Evolutionary conservation across 305 asterid species (phyloP).

Genomic region (Plantago rigida): DNA sequence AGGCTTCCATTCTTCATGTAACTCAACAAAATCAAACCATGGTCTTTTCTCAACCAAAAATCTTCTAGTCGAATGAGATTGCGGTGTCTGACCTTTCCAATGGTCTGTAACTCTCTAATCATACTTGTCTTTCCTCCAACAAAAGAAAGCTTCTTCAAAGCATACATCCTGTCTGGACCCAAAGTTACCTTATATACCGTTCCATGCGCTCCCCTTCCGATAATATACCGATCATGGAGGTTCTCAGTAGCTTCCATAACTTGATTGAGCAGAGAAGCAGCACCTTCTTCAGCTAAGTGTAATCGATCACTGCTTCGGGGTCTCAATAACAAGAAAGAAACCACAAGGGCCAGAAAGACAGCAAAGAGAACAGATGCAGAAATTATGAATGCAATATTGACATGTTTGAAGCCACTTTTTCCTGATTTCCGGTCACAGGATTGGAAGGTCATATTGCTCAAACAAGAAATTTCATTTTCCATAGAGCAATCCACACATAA

Average conservation of each 20-base stretch:
- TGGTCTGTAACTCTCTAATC: slow-evolving; percentile 66
- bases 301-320: slow-evolving; percentile 25
- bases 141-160: slow-evolving; percentile 56
- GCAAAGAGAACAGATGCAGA: slow-evolving; percentile 34
- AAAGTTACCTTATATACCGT: slow-evolving; percentile 58
- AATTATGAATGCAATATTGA: slow-evolving; percentile 36
- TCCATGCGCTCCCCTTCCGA: slow-evolving; percentile 87
- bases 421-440: slow-evolving; percentile 35
- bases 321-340: slow-evolving; percentile 30
- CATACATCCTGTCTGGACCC: slow-evolving; percentile 46
- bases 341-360: slow-evolving; percentile 33
- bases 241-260: slow-evolving; percentile 65
- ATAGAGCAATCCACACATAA: slow-evolving; percentile 47
- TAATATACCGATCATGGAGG: slow-evolving; percentile 44
- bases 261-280: slow-evolving; percentile 57
- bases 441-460: slow-evolving; percentile 27
- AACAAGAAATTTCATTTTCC: slow-evolving; percentile 32
- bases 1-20: slow-evolving; percentile 83
- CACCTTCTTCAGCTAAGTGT: slow-evolving; percentile 46
- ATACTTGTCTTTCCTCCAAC: slow-evolving; percentile 51
- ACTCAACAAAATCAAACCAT: slow-evolving; percentile 55
- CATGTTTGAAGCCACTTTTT: slow-evolving; percentile 30
- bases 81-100: slow-evolving; percentile 78
- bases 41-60: slow-evolving; percentile 73
- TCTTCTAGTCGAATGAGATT: slow-evolving; percentile 62